Evolutionary conservation across 169 alveolate species (phyloP).

Genomic region (Perkinsus marinus): DNA sequence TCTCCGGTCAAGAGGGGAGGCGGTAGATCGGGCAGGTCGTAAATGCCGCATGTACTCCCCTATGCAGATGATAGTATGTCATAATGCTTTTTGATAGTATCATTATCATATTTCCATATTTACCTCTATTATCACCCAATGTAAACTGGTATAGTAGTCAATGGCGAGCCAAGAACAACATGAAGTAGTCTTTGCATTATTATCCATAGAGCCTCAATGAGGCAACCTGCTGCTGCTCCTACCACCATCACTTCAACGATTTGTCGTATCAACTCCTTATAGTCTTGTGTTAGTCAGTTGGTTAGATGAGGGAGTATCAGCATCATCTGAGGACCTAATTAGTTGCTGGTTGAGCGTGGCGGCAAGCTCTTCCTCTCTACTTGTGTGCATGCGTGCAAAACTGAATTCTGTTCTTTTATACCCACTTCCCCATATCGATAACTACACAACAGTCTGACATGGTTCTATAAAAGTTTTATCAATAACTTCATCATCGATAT

Average conservation of each 20-base stretch:
- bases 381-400: background rate
- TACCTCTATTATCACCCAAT: background rate
- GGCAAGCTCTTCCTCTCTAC: background rate
- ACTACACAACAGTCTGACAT: background rate
- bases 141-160: background rate
- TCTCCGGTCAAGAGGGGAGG: background rate
- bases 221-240: background rate
- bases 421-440: background rate
- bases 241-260: background rate
- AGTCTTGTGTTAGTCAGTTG: background rate
- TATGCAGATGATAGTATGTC: background rate
- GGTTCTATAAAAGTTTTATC: background rate
- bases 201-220: background rate
- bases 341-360: no score
- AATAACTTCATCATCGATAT: background rate
- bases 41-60: background rate
- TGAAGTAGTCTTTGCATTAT: background rate
- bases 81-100: background rate
- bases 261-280: background rate
- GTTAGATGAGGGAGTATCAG: no score
- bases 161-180: background rate
- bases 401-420: background rate
- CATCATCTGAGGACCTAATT: background rate
- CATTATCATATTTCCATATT: background rate
- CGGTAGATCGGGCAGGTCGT: background rate